phyloP scores from a whole-genome alignment of 2,329 filamentous ascomycete species.

The Geoglossum cookeanum region DNA sequence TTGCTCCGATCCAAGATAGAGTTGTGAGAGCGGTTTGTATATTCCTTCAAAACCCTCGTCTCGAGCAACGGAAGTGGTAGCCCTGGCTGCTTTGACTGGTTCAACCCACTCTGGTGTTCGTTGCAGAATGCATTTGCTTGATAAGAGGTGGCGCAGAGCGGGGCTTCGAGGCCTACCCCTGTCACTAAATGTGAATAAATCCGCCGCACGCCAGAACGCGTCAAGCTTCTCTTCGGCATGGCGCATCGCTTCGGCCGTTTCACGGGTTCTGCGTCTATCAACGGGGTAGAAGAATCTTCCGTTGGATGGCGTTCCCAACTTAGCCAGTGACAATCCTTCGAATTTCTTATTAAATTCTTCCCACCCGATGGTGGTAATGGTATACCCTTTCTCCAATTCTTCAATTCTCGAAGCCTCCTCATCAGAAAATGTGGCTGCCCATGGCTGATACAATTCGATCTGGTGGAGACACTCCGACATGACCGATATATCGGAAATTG shows the following conservation, averaged over 20 bases:
- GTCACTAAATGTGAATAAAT: slow-evolving; percentile 9
- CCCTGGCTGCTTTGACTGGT: slow-evolving; percentile 9
- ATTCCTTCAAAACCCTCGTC: too few species aligned
- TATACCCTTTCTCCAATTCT: slow-evolving; percentile 12
- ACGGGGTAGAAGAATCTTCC: slow-evolving; percentile 25
- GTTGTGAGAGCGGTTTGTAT: slow-evolving; percentile 13
- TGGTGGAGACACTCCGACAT: slow-evolving; percentile 26
- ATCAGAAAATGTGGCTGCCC: slow-evolving; percentile 24
- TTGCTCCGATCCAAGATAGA: slow-evolving; percentile 12
- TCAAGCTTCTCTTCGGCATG: slow-evolving; percentile 22
- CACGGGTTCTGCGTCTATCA: slow-evolving; percentile 11
- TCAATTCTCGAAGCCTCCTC: slow-evolving; percentile 12
- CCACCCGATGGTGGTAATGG: too few species aligned
- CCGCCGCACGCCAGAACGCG: slow-evolving; percentile 24
- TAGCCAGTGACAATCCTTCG: too few species aligned
- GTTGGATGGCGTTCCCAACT: slow-evolving; percentile 19
- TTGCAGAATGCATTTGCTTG: slow-evolving; percentile 18
- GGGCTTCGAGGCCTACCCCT: neutral
- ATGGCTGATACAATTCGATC: slow-evolving; percentile 29
- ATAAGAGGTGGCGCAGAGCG: neutral
- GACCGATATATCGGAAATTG: slow-evolving; percentile 28
- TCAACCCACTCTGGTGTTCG: slow-evolving; percentile 32
- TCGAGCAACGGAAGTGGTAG: too few species aligned
- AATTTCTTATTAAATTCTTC: too few species aligned
- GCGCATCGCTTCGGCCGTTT: slow-evolving; percentile 10